phyloP scores from a whole-genome alignment of 1,284 basidiomycete genomes.

The Rhodotorula sp. region DNA sequence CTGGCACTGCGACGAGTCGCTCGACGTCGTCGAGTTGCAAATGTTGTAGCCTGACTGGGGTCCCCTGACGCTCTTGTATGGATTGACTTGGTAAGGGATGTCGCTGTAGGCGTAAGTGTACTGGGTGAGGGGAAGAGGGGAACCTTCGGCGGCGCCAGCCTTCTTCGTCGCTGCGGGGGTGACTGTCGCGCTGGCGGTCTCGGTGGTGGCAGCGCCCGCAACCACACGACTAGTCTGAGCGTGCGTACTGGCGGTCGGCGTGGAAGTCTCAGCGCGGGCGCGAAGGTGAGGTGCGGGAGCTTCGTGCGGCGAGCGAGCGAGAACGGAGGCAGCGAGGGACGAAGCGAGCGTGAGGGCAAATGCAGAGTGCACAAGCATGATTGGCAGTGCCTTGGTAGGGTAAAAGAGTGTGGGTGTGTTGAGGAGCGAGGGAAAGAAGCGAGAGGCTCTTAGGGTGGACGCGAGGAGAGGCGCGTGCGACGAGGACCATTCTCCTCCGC shows the following conservation, averaged over 20 bases:
- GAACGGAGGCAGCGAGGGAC: not conserved
- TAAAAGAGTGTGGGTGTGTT: not conserved
- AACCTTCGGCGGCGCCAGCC: not conserved
- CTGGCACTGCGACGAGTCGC: constrained; percentile 62
- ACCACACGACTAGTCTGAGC: too few species aligned
- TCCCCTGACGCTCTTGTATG: constrained; percentile 25
- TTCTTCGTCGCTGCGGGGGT: not conserved
- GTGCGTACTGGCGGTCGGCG: not conserved
- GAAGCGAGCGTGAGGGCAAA: constrained; percentile 6
- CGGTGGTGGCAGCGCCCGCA: not conserved
- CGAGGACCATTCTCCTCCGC: too few species aligned
- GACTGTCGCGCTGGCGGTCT: not conserved
- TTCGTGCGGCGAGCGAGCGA: not conserved
- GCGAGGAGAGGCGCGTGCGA: too few species aligned
- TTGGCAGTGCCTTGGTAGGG: not conserved
- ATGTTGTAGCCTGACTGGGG: constrained; percentile 59
- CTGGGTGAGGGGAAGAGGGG: constrained; percentile 22
- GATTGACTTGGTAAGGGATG: constrained; percentile 29
- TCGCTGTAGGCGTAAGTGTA: constrained; percentile 18
- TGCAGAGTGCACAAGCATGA: constrained; percentile 3
- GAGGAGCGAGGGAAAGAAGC: not conserved
- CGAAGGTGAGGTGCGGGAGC: not conserved
- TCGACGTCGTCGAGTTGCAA: constrained; percentile 58
- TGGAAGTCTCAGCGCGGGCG: not conserved
- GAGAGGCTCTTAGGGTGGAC: too few species aligned